Evolutionary conservation across 441 rosid genomes (phyloP).

Genomic region (Jatropha podagrica): DNA sequence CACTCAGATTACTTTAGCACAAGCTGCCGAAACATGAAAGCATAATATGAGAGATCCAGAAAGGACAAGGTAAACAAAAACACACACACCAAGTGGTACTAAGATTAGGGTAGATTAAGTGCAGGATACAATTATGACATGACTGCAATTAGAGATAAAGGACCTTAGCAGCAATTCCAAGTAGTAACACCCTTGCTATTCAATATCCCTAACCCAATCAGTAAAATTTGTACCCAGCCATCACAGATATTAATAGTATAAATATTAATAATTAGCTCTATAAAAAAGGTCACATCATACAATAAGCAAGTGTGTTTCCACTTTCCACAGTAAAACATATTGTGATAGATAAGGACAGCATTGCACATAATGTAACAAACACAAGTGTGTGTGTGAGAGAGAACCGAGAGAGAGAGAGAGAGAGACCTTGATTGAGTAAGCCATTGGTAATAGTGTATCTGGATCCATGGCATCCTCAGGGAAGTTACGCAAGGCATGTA

Average conservation of each 20-base stretch:
- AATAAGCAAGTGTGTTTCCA: not conserved
- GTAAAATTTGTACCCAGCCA: not conserved
- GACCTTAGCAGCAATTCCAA: not conserved
- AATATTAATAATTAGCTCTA: not conserved
- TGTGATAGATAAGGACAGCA: not conserved
- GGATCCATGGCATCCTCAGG: conserved; percentile 95
- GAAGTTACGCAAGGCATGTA: conserved; percentile 81
- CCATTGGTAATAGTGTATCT: conserved; percentile 77
- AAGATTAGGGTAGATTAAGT: not conserved
- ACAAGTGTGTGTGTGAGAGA: not conserved
- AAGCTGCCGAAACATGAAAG: not conserved
- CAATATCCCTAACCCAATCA: not conserved
- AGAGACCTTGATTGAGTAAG: conserved; percentile 79
- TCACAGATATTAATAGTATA: no score
- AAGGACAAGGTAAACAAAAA: not conserved
- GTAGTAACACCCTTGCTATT: not conserved
- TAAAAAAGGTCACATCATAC: not conserved
- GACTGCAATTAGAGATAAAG: not conserved
- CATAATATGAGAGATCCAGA: not conserved
- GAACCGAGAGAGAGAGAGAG: not conserved
- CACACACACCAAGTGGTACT: not conserved
- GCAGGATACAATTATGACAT: not conserved
- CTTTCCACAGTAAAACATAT: not conserved
- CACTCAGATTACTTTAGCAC: not conserved
- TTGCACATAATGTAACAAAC: not conserved